Evolutionary conservation across 1,284 basidiomycete species (phyloP).

Genomic region (Mycena sp.): DNA sequence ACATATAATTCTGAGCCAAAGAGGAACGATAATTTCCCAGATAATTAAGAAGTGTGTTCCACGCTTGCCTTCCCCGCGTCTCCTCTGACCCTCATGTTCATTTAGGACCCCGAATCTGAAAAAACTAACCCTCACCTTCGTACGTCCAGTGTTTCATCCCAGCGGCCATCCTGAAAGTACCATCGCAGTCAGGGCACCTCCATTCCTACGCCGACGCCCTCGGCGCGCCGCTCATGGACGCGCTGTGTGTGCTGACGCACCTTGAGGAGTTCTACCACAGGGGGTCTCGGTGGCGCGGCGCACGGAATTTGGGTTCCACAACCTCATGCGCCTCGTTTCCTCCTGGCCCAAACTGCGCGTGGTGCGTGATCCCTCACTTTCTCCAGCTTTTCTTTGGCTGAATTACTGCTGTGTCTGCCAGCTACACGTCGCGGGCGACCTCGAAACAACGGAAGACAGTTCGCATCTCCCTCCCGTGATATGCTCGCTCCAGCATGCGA

Average conservation of each 20-base stretch:
- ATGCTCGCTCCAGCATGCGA: conserved; percentile 7
- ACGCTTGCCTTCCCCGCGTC: neutral
- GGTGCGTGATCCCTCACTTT: neutral
- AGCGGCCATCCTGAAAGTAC: neutral
- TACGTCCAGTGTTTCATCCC: neutral
- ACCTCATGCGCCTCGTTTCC: neutral
- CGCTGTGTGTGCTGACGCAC: neutral
- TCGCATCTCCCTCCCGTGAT: neutral
- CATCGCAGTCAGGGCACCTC: neutral
- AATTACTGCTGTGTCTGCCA: neutral
- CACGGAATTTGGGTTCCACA: neutral
- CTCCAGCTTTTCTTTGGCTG: neutral
- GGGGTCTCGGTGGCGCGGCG: neutral
- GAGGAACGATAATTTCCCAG: neutral
- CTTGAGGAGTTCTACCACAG: conserved; percentile 5
- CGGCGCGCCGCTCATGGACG: neutral
- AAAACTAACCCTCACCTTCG: conserved; percentile 11
- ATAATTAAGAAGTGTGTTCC: neutral
- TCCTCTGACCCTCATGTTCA: neutral
- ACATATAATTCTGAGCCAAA: neutral
- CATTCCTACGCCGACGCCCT: neutral
- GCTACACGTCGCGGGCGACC: conserved; percentile 3
- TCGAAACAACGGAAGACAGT: neutral
- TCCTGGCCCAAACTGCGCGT: neutral
- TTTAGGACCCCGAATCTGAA: conserved; percentile 2